phyloP scores from a whole-genome alignment of 805 yeast species.

The Metschnikowia colocasiae region DNA sequence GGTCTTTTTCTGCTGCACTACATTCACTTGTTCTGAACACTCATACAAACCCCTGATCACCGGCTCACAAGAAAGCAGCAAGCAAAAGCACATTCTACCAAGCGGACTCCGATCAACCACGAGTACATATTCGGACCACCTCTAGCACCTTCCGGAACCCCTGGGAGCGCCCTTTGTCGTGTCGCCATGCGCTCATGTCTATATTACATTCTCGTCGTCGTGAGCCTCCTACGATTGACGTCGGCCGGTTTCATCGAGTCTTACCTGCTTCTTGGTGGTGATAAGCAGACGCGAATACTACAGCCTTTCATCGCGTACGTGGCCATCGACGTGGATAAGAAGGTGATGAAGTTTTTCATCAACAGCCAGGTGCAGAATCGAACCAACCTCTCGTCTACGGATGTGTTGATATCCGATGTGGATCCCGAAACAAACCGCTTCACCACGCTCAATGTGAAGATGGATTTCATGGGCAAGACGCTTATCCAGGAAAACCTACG shows the following conservation, averaged over 20 bases:
- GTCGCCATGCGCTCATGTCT: background rate
- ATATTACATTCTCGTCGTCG: slow-evolving; percentile 8
- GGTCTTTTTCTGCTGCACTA: slow-evolving; percentile 3
- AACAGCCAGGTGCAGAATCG: slow-evolving; percentile 27
- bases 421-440: slow-evolving; percentile 43
- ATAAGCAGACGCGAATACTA: slow-evolving; percentile 4
- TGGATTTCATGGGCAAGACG: slow-evolving; percentile 42
- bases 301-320: slow-evolving; percentile 31
- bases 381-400: slow-evolving; percentile 3
- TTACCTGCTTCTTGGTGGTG: slow-evolving; percentile 15
- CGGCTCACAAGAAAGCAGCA: background rate
- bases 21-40: background rate
- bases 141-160: background rate
- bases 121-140: background rate
- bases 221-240: slow-evolving; percentile 9
- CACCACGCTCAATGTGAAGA: slow-evolving; percentile 46
- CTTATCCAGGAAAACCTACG: slow-evolving; percentile 38
- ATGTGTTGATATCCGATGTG: slow-evolving; percentile 38
- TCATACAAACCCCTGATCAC: background rate
- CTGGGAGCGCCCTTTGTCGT: background rate
- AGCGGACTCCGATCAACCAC: background rate
- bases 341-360: slow-evolving; percentile 32
- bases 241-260: slow-evolving; percentile 25
- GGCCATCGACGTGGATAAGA: slow-evolving; percentile 29
- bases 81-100: background rate